phyloP scores from a whole-genome alignment of 345 rosid genomes.

The Mercurialis annua region DNA sequence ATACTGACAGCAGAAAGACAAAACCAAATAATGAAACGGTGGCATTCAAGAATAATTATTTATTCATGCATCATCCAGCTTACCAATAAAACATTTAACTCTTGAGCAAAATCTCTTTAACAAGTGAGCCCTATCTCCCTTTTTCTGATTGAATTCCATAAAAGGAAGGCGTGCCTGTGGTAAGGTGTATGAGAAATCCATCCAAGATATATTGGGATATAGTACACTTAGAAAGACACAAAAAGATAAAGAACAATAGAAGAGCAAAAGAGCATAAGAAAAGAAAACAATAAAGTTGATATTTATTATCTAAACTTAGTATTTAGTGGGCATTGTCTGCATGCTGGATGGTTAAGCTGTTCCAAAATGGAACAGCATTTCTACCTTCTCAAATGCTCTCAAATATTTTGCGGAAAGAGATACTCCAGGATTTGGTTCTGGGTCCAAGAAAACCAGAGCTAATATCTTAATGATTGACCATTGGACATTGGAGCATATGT shows the following conservation, averaged over 20 bases:
- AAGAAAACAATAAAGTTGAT: background rate
- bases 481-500: too few relatives aligned
- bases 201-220: background rate
- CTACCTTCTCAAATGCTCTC: too few relatives aligned
- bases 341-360: too few relatives aligned
- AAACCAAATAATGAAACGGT: background rate
- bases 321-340: too few relatives aligned
- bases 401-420: too few relatives aligned
- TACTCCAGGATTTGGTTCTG: too few relatives aligned
- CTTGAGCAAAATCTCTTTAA: slow-evolving; percentile 58
- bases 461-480: too few relatives aligned
- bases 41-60: background rate
- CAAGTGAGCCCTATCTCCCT: slow-evolving; percentile 46
- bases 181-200: background rate
- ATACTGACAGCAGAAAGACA: background rate
- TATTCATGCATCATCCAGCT: slow-evolving; percentile 7
- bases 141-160: slow-evolving; percentile 50
- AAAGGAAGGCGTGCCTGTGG: slow-evolving; percentile 56
- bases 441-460: too few relatives aligned
- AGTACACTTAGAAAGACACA: background rate
- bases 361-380: too few relatives aligned
- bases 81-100: slow-evolving; percentile 75
- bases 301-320: too few relatives aligned
- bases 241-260: background rate
- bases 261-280: background rate